Conservation (phyloP, 2,329 filamentous ascomycete genomes). For the Neobulgaria alba region DNA sequence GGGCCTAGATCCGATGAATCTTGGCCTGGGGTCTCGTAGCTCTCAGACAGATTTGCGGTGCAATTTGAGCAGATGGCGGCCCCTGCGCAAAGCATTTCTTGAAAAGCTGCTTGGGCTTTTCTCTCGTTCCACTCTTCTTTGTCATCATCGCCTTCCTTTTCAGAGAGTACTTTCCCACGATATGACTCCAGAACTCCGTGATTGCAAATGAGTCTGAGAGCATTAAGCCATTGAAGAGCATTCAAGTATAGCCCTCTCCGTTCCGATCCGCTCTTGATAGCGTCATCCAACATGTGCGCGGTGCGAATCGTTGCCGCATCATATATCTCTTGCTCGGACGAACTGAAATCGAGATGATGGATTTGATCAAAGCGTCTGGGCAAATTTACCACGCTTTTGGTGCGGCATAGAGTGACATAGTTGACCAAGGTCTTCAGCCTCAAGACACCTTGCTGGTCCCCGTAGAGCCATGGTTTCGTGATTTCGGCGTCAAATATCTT, state of each 20-base stretch:
- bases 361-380: conserved; percentile 30
- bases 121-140: conserved; percentile 3
- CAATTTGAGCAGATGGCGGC: conserved; percentile 3
- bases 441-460: conserved; percentile 4
- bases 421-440: conserved; percentile 33
- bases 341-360: conserved; percentile 31
- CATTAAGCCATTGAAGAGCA: conserved; percentile 37
- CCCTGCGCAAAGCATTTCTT: conserved; percentile 5
- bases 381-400: conserved; percentile 32
- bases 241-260: conserved; percentile 30
- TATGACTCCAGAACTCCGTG: conserved; percentile 34
- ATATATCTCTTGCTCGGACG: conserved; percentile 31
- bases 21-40: too few species aligned
- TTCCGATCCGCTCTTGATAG: conserved; percentile 14
- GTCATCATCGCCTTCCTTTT: too few species aligned
- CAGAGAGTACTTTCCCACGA: too few species aligned
- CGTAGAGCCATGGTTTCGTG: conserved; percentile 25
- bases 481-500: conserved; percentile 14
- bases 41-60: conserved; percentile 2
- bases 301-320: conserved; percentile 24
- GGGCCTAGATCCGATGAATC: too few species aligned
- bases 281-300: conserved; percentile 29
- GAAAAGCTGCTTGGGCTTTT: conserved; percentile 30
- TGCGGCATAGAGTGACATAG: conserved; percentile 34
- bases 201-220: conserved; percentile 38